phyloP scores from a whole-genome alignment of 2,329 filamentous ascomycete genomes.

The Neonectria punicea region DNA sequence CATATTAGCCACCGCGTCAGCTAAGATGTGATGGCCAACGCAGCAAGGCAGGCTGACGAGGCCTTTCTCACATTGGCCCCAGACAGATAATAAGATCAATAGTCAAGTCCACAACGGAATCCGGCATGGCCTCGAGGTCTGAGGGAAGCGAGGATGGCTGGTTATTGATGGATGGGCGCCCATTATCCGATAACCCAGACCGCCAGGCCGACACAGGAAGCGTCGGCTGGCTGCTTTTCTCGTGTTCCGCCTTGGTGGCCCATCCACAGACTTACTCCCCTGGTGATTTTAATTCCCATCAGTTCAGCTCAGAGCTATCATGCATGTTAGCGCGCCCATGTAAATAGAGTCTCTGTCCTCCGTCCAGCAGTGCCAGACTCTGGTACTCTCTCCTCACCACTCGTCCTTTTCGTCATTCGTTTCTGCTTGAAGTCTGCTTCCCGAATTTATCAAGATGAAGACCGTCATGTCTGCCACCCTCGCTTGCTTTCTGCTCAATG shows the following conservation, averaged over 20 bases:
- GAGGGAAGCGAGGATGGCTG: constrained; percentile 13
- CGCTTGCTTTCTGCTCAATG: constrained; percentile 30
- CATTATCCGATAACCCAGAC: constrained; percentile 13
- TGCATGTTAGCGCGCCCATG: constrained; percentile 29
- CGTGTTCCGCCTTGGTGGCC: constrained; percentile 35
- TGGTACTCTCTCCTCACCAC: constrained; percentile 12
- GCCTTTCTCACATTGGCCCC: constrained; percentile 4
- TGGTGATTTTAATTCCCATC: constrained; percentile 4
- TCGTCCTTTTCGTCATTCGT: constrained; percentile 29
- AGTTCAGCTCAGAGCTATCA: constrained; percentile 10
- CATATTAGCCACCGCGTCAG: constrained; percentile 1
- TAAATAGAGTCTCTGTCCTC: constrained; percentile 40
- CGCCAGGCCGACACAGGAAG: constrained; percentile 19
- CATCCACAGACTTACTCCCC: constrained; percentile 16
- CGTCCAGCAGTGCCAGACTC: constrained; percentile 12
- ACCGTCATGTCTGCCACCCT: constrained; percentile 22
- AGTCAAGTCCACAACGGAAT: constrained; percentile 13
- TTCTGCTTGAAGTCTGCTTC: constrained; percentile 11
- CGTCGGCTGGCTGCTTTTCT: constrained; percentile 27
- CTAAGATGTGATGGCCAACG: neutral
- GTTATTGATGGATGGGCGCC: constrained; percentile 18
- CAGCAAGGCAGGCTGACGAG: constrained; percentile 8
- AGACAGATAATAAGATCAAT: constrained; percentile 2
- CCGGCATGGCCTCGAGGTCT: neutral
- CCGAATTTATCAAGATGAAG: constrained; percentile 32